Evolutionary conservation across 441 rosid genomes (phyloP).

Genomic region (Corymbia citriodora): DNA sequence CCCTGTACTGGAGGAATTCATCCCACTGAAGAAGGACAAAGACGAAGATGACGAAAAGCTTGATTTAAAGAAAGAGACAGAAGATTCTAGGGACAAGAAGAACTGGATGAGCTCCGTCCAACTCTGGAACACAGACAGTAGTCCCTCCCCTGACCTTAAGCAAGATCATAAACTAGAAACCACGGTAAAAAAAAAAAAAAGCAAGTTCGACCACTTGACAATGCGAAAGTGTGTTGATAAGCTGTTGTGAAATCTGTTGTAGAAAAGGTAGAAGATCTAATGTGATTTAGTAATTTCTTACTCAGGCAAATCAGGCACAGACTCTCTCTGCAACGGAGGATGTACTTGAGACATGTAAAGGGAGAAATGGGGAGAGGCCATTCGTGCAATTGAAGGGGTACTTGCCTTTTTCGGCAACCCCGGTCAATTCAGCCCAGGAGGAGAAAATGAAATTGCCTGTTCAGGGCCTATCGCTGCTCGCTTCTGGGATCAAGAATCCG

Average conservation of each 20-base stretch:
- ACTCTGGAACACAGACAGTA: slow-evolving; percentile 56
- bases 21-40: slow-evolving; percentile 47
- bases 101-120: slow-evolving; percentile 76
- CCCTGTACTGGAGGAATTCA: slow-evolving; percentile 81
- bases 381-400: slow-evolving; percentile 37
- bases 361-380: slow-evolving; percentile 22
- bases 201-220: background rate
- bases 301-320: slow-evolving; percentile 35
- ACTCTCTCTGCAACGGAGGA: slow-evolving; percentile 12
- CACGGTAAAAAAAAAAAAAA: slow-evolving; percentile 31
- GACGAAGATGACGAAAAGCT: slow-evolving; percentile 17
- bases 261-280: background rate
- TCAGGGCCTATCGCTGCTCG: slow-evolving; percentile 49
- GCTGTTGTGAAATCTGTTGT: background rate
- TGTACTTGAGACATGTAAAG: slow-evolving; percentile 18
- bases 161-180: slow-evolving; percentile 29
- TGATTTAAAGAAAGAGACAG: slow-evolving; percentile 24
- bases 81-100: slow-evolving; percentile 39
- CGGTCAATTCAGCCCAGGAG: slow-evolving; percentile 20
- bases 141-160: slow-evolving; percentile 23
- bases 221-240: background rate
- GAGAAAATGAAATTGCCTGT: slow-evolving; percentile 31
- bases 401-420: slow-evolving; percentile 13
- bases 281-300: background rate
- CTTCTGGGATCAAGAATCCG: slow-evolving; percentile 42